Evolutionary conservation across 257 asterid species (phyloP).

Genomic region (Solanum corneliomulleri): DNA sequence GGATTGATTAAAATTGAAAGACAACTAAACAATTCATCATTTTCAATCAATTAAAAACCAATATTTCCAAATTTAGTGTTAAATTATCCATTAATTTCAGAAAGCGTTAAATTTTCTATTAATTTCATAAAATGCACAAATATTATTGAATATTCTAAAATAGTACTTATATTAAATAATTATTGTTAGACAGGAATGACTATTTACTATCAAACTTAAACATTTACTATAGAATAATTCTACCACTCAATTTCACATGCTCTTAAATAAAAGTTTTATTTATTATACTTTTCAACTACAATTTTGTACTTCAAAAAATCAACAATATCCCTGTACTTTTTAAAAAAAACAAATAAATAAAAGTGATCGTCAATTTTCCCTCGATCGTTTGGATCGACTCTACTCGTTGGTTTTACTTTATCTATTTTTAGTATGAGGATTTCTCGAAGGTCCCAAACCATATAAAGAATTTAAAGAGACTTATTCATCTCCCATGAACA

Average conservation of each 20-base stretch:
- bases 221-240: not conserved
- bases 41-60: not conserved
- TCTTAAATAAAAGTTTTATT: no score
- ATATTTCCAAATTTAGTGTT: no score
- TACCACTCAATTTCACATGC: not conserved
- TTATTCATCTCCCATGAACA: not conserved
- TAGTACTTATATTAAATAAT: fast-evolving
- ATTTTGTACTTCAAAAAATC: not conserved
- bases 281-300: not conserved
- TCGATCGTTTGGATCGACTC: not conserved
- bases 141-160: no score
- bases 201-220: not conserved
- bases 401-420: not conserved
- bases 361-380: not conserved
- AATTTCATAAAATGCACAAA: no score
- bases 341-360: no score
- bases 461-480: not conserved
- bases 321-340: not conserved
- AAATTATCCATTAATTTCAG: no score
- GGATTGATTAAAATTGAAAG: not conserved
- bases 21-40: not conserved
- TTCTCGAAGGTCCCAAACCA: not conserved
- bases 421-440: not conserved
- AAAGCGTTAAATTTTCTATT: no score
- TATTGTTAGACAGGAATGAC: no score